phyloP scores from a whole-genome alignment of 2,329 filamentous ascomycete genomes.

The Lachnellula cervina region DNA sequence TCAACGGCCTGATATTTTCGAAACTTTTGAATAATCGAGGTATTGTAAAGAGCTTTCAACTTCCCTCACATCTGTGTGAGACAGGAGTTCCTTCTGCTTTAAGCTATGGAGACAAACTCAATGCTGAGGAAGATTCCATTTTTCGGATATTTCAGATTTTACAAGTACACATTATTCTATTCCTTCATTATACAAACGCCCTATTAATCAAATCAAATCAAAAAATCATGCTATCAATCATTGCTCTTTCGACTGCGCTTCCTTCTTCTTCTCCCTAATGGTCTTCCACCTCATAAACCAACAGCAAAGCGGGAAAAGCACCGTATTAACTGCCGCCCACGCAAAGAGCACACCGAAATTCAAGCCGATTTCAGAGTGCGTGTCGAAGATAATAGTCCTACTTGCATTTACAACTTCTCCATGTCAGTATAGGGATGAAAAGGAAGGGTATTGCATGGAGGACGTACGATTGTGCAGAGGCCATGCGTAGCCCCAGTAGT shows the following conservation, averaged over 20 bases:
- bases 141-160: too few relatives aligned
- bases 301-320: conserved; percentile 47
- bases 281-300: conserved; percentile 40
- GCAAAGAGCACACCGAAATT: conserved; percentile 57
- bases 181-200: too few relatives aligned
- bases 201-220: too few relatives aligned
- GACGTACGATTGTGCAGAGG: conserved; percentile 52
- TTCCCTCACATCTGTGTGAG: too few relatives aligned
- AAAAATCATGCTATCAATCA: background rate
- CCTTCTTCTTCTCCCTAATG: conserved; percentile 20
- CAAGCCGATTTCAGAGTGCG: conserved; percentile 52
- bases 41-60: too few relatives aligned
- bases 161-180: too few relatives aligned
- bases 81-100: too few relatives aligned
- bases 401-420: conserved; percentile 49
- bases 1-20: too few relatives aligned
- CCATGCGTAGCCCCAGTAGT: conserved; percentile 59
- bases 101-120: too few relatives aligned
- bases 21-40: too few relatives aligned
- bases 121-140: too few relatives aligned
- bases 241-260: background rate
- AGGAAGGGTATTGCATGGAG: background rate
- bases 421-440: background rate
- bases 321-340: conserved; percentile 50
- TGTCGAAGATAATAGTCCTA: conserved; percentile 56